Conservation (phyloP, 345 rosid species). For the Sisymbrium irio region DNA sequence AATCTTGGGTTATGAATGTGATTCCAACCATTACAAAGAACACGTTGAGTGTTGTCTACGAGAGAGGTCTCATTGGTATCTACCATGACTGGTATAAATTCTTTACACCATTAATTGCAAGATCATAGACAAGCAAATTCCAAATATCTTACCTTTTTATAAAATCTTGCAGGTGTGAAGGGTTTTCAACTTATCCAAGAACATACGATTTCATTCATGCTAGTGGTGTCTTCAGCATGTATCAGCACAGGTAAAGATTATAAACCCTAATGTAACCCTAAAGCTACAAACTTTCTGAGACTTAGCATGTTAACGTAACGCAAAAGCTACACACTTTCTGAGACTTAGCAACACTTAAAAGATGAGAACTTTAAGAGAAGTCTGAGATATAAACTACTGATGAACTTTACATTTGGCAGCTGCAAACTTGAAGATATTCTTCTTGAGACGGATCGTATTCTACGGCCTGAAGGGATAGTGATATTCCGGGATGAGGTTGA, state of each 20-base stretch:
- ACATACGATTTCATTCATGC: slow-evolving; percentile 93
- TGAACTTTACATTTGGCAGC: slow-evolving; percentile 35
- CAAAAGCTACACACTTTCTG: slow-evolving; percentile 13
- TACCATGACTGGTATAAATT: slow-evolving; percentile 81
- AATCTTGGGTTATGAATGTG: slow-evolving; percentile 97
- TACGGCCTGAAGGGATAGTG: slow-evolving; percentile 87
- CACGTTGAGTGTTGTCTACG: slow-evolving; percentile 80
- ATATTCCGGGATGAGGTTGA: slow-evolving; percentile 83
- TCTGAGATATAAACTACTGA: background rate
- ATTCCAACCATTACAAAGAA: slow-evolving; percentile 72
- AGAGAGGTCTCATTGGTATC: slow-evolving; percentile 89
- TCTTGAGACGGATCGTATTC: slow-evolving; percentile 83
- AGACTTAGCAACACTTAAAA: background rate
- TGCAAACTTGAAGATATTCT: slow-evolving; percentile 84
- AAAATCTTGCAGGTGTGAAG: slow-evolving; percentile 77
- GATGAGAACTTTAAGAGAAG: background rate
- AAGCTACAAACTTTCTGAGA: background rate
- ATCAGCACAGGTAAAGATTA: slow-evolving; percentile 49
- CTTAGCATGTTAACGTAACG: background rate
- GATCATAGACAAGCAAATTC: background rate
- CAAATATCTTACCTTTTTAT: background rate
- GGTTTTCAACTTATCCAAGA: slow-evolving; percentile 97
- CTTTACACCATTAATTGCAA: background rate
- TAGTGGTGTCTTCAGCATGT: slow-evolving; percentile 70
- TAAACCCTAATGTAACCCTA: background rate